Base-by-base conservation (phyloP, 1,284 basidiomycete species). In the Rhizopogon parksii region DNA sequence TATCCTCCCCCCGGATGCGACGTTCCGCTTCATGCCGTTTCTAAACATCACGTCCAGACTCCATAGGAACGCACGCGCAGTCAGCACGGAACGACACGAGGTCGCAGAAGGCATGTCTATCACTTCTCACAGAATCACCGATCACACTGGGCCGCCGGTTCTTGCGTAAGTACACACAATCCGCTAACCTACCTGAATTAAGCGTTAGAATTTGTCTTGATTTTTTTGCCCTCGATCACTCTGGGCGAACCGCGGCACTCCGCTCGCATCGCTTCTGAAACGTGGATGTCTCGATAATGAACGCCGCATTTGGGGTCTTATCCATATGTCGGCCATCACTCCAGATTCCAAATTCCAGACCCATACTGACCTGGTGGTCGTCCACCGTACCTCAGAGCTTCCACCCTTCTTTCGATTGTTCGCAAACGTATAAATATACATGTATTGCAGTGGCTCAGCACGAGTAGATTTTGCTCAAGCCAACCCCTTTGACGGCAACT, bases 171-270 rank as follows among this genome's bases (percentile, higher is more conserved):
- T 45, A n/a, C 40, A 47, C 30, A 47, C 17, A 47, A 14, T 42
- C n/a, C 46, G 46, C 25, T 21, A 25, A 47, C 43, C 21, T 21
- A 47, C 12, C 43, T 47, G 46, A 40, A 47, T 47, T 47, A 47
- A 47, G 15, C 46, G 37, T 46, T 47, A 43, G 43, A 17, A 46
- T 47, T 47, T 46, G 12, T 30, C n/a, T 43, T 36, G 24, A 43
- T 43, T n/a, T 32, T 38, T 38, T n/a, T 14, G 17, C 12, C 21
- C 43, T 47, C 43, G 46, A 43, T 19, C 27, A 3, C 21, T 30
- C 37, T 47, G 45, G 46, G 7, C 39, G 39, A 48, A 30, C 15
- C 24, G 32, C 32, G 24, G n/a, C 40, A 46, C 25, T 47, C 43
- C 12, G 43, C 27, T 47, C 43, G 46, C 45, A 47, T 48, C 47